Conservation (phyloP, 2,329 filamentous ascomycete species). For the Penicillium nordicum region DNA sequence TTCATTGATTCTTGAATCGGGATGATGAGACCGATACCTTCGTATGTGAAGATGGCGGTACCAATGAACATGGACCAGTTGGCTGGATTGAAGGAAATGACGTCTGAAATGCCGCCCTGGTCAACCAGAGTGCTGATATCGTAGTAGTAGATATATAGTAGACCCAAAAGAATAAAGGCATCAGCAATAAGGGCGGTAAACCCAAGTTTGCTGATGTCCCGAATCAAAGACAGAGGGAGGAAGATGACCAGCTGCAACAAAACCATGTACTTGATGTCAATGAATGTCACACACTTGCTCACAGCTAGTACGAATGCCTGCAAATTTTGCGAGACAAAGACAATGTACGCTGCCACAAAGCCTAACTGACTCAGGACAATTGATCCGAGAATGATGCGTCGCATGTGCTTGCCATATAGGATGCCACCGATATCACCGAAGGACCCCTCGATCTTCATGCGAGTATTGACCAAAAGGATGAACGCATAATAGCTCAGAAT, state of each 20-base stretch:
- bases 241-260: slow-evolving; percentile 95
- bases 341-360: slow-evolving; percentile 91
- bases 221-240: slow-evolving; percentile 84
- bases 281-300: slow-evolving; percentile 76
- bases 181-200: slow-evolving; percentile 93
- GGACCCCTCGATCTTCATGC: slow-evolving; percentile 82
- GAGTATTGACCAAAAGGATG: slow-evolving; percentile 83
- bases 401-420: slow-evolving; percentile 87
- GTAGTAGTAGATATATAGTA: slow-evolving; percentile 94
- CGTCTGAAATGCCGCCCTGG: slow-evolving; percentile 72
- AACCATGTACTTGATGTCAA: slow-evolving; percentile 86
- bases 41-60: slow-evolving; percentile 98
- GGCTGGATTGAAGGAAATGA: slow-evolving; percentile 81
- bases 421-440: slow-evolving; percentile 96
- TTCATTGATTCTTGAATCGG: slow-evolving; percentile 98
- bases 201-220: slow-evolving; percentile 95
- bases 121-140: slow-evolving; percentile 80
- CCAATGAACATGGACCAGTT: slow-evolving; percentile 98
- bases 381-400: slow-evolving; percentile 78
- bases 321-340: slow-evolving; percentile 93
- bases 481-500: slow-evolving; percentile 95
- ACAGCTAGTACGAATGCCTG: slow-evolving; percentile 94
- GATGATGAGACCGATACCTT: slow-evolving; percentile 95
- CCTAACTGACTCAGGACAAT: slow-evolving; percentile 95
- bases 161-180: slow-evolving; percentile 85